Evolutionary conservation across 2,329 filamentous ascomycete species (phyloP), one percentile per base, ranked within the genome.

Genomic region (Emmonsiellopsis sp.): DNA sequence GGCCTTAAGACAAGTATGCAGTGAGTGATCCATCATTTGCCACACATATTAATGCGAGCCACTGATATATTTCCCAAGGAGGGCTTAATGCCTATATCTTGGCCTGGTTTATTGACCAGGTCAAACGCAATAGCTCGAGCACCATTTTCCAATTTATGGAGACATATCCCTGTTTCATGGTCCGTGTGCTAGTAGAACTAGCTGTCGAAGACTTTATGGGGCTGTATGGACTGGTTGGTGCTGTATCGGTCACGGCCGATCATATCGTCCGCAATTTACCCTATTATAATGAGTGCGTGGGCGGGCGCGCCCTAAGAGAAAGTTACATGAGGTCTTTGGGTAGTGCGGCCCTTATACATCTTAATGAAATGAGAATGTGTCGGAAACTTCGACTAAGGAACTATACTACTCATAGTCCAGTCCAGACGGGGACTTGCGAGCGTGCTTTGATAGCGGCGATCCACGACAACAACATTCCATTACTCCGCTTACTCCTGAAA

Each of bases 341-440:
- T n/a, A 35, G 46, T 3, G 34, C 35, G 16, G 35, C 46, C 16
- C 11, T 49, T 4, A 10, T 49, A 49, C 35, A 49, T 49, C 46
- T 49, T 49, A 49, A 34, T 13, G 46, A 49, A n/a, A 38, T 35
- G 16, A 49, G 46, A 15, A 49, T 49, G 46, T 26, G 34, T 35
- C 26, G 6, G 20, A 49, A 49, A 8, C 35, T 49, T 11, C 34
- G 35, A 7, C 11, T 30, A 26, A 49, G 32, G 20, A 40, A 31
- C 32, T 5, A 26, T 7, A 38, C 15, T 8, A 16, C 34, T 26
- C 20, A 26, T 26, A 26, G 20, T 4, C 9, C 11, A n/a, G 16
- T 11, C 7, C 16, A 38, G 20, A 15, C 7, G 15, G 15, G 10
- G 7, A 16, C 10, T 49, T 35, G 20, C 6, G 5, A 49, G 11